phyloP scores from a whole-genome alignment of 305 asterid genomes.

The Petunia hybrid region DNA sequence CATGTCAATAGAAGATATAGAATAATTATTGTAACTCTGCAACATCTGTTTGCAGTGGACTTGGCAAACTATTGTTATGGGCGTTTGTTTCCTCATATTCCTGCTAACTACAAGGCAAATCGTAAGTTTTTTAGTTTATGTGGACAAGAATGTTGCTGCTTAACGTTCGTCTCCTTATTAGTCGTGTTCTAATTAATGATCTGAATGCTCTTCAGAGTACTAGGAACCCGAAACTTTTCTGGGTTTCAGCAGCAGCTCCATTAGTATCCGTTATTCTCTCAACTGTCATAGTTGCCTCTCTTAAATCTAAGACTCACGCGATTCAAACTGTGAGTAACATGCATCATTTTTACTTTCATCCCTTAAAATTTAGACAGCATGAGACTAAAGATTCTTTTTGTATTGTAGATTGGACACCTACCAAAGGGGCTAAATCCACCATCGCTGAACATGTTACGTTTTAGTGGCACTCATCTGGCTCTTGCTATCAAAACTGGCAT shows the following conservation, averaged over 20 bases:
- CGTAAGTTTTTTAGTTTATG: constrained; percentile 51
- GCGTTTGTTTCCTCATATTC: constrained; percentile 64
- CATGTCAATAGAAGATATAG: neutral
- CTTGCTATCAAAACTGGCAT: constrained; percentile 84
- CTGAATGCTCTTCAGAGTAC: constrained; percentile 53
- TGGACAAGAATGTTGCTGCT: neutral
- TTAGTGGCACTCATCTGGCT: constrained; percentile 61
- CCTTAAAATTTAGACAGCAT: neutral
- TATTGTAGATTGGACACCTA: constrained; percentile 77
- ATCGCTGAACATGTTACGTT: constrained; percentile 72
- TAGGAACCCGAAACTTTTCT: constrained; percentile 79
- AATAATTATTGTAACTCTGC: neutral
- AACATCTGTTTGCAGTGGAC: constrained; percentile 69
- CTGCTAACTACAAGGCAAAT: constrained; percentile 69
- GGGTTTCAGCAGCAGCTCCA: constrained; percentile 95
- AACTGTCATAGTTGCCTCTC: constrained; percentile 63
- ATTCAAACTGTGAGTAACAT: constrained; percentile 67
- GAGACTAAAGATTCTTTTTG: constrained; percentile 12
- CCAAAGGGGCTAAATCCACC: constrained; percentile 92
- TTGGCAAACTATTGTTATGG: constrained; percentile 83
- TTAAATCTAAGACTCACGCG: constrained; percentile 60
- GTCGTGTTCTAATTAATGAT: neutral
- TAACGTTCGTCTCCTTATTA: neutral
- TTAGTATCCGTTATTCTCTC: constrained; percentile 83
- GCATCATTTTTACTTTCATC: neutral